Percentiles rank a stretch among this genome's conserved stretches.
phyloP scores from a whole-genome alignment of 1,139 yeast genomes.

The Taphrina communis region DNA sequence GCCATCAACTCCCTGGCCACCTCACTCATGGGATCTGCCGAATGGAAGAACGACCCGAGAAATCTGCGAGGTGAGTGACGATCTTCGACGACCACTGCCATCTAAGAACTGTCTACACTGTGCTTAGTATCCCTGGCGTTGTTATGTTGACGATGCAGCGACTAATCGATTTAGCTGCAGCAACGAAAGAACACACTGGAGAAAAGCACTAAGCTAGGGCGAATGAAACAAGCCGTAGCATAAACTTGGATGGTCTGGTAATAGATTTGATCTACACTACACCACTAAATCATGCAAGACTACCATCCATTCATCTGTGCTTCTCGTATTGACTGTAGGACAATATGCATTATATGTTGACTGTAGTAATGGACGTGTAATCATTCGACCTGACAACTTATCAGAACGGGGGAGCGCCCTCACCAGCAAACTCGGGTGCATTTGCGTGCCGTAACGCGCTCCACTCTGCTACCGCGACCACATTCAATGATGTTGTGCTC shows the following conservation, averaged over 20 bases:
- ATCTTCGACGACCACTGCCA: neutral
- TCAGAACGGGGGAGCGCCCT: neutral
- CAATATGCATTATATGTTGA: too few relatives aligned
- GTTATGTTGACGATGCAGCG: neutral
- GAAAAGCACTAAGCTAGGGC: slow-evolving; percentile 4
- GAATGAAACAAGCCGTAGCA: too few relatives aligned
- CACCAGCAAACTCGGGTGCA: neutral
- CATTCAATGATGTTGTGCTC: neutral
- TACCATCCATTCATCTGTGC: too few relatives aligned
- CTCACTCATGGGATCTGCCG: slow-evolving; percentile 59
- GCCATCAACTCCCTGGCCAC: slow-evolving; percentile 61
- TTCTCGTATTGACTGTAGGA: too few relatives aligned
- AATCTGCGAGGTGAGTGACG: slow-evolving; percentile 56
- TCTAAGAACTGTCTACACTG: too few relatives aligned
- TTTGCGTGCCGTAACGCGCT: neutral
- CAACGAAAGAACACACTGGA: slow-evolving; percentile 6
- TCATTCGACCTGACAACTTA: too few relatives aligned
- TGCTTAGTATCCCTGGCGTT: too few relatives aligned
- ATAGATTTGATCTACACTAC: too few relatives aligned
- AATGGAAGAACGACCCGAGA: slow-evolving; percentile 72
- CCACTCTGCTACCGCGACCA: neutral
- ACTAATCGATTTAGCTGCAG: slow-evolving; percentile 1
- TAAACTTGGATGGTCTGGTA: too few relatives aligned
- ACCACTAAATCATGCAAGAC: too few relatives aligned
- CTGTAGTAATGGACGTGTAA: too few relatives aligned